A percentile compares a stretch with the other conserved stretches of the same genome.
Conservation (phyloP, 805 yeast species). For the Lipomyces sp. region DNA sequence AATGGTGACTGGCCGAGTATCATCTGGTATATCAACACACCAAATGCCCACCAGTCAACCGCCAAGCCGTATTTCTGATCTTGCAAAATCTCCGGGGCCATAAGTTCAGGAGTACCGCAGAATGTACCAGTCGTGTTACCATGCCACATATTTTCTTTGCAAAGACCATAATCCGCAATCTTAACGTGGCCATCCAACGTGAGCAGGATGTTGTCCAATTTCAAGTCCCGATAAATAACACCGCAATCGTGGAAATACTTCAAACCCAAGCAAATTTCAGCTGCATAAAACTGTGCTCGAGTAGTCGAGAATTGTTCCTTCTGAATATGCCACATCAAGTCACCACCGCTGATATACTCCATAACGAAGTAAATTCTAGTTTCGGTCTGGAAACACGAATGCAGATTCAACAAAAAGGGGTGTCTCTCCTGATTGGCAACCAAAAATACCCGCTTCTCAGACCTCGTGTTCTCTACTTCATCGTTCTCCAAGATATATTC, state of each 20-base stretch:
- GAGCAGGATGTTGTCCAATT: slow-evolving; percentile 88
- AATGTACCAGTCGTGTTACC: slow-evolving; percentile 89
- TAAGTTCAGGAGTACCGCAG: slow-evolving; percentile 98
- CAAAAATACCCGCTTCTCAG: slow-evolving; percentile 89
- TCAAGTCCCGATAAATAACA: slow-evolving; percentile 93
- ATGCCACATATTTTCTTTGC: slow-evolving; percentile 90
- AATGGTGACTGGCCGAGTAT: slow-evolving; percentile 94
- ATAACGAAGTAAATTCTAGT: slow-evolving; percentile 96
- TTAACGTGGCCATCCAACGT: slow-evolving; percentile 93
- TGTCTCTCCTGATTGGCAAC: slow-evolving; percentile 84
- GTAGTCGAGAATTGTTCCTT: slow-evolving; percentile 84
- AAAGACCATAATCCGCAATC: slow-evolving; percentile 95
- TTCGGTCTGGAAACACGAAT: slow-evolving; percentile 97
- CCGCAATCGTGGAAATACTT: slow-evolving; percentile 95
- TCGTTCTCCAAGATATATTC: slow-evolving; percentile 94
- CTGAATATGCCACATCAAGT: slow-evolving; percentile 99
- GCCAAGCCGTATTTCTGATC: slow-evolving; percentile 92
- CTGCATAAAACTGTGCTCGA: slow-evolving; percentile 96
- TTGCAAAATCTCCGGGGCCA: slow-evolving; percentile 97
- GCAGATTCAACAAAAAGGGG: slow-evolving; percentile 89
- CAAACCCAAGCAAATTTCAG: slow-evolving; percentile 89
- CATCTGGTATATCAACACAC: slow-evolving; percentile 96
- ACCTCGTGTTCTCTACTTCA: slow-evolving; percentile 91
- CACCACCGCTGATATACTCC: slow-evolving; percentile 99
- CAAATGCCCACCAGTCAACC: slow-evolving; percentile 99